Evolutionary conservation across 345 rosid species (phyloP), one percentile per base, ranked within the genome.

Genomic region (Aquilaria yunnanensis): DNA sequence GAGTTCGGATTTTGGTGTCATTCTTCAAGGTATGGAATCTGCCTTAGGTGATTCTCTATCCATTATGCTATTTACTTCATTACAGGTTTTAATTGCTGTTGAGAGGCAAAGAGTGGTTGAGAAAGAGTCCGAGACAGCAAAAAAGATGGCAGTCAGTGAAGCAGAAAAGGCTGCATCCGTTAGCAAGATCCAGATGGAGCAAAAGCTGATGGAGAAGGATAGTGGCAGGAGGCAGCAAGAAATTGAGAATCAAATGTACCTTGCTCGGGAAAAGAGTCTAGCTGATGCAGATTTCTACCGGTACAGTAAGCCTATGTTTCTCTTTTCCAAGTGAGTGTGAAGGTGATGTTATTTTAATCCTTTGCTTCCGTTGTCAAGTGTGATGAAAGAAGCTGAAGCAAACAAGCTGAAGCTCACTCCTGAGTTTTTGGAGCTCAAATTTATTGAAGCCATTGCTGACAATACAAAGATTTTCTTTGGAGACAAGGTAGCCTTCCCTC

Each of bases 381-480:
- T 78, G 55, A 66, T 75, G 74, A 89, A 63, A 75, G 98, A 92
- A 83, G 96, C 96, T 55, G 91, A 89, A 83, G 96, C 93, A 66
- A 92, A 92, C 80, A 82, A 82, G 78, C 61, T 85, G 78, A 92
- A 87, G 85, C 96, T 92, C 32, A 87, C 94, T 3, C 93, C 96
- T 8, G 81, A 89, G 60, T 93, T 85, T 81, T 94, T 93, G 14
- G 96, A 93, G 66, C 90, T 92, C 57, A 87, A 76, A 63, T 89
- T 92, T 77, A 89, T 87, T 3, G 96, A 89, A 54, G 89, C 96
- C 65, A 89, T 92, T 62, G 88, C 96, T 47, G 77, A 71, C 57
- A 89, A 92, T 75, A 89, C 96, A 58, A 92, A 92, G 72, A 87
- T 85, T 31, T 92, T 85, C 88, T 92, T 87, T 4, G 98, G 96